Conservation (phyloP, 768 basidiomycete genomes). For the Lepiota subincarnata region DNA sequence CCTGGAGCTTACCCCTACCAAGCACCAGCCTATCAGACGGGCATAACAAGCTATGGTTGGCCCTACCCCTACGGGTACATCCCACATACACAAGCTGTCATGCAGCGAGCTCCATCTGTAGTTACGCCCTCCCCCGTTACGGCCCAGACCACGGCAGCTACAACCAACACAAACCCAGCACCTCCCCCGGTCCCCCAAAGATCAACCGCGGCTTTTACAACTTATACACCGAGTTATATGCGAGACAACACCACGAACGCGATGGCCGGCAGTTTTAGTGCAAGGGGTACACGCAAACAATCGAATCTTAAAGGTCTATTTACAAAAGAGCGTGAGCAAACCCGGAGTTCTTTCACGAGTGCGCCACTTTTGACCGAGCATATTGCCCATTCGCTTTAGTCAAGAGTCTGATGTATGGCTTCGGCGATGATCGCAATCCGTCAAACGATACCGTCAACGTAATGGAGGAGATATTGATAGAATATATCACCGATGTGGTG, state of each 20-base stretch:
- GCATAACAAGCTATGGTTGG: slow-evolving; percentile 71
- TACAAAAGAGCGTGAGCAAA: slow-evolving; percentile 69
- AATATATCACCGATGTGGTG: slow-evolving; percentile 88
- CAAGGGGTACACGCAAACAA: slow-evolving; percentile 55
- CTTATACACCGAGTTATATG: slow-evolving; percentile 50
- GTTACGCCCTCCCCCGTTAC: slow-evolving; percentile 21
- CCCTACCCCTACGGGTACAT: slow-evolving; percentile 66
- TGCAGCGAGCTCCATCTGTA: slow-evolving; percentile 6
- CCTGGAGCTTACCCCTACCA: slow-evolving; percentile 50
- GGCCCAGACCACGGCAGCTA: slow-evolving; percentile 17
- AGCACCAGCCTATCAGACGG: slow-evolving; percentile 52
- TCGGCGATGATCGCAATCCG: slow-evolving; percentile 88
- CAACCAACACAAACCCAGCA: slow-evolving; percentile 25
- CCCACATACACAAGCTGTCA: slow-evolving; percentile 26
- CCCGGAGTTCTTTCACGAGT: not conserved
- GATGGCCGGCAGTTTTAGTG: slow-evolving; percentile 33
- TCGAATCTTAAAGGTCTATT: slow-evolving; percentile 73
- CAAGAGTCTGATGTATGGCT: slow-evolving; percentile 86
- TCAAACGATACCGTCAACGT: slow-evolving; percentile 85
- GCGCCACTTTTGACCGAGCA: slow-evolving; percentile 11
- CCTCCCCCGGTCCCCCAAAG: slow-evolving; percentile 26
- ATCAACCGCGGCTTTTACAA: slow-evolving; percentile 47
- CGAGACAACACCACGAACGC: slow-evolving; percentile 45
- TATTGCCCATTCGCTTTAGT: slow-evolving; percentile 39
- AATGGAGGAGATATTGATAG: slow-evolving; percentile 91